phyloP scores from a whole-genome alignment of 202 grass and related monocot genomes.

The Setaria italica region DNA sequence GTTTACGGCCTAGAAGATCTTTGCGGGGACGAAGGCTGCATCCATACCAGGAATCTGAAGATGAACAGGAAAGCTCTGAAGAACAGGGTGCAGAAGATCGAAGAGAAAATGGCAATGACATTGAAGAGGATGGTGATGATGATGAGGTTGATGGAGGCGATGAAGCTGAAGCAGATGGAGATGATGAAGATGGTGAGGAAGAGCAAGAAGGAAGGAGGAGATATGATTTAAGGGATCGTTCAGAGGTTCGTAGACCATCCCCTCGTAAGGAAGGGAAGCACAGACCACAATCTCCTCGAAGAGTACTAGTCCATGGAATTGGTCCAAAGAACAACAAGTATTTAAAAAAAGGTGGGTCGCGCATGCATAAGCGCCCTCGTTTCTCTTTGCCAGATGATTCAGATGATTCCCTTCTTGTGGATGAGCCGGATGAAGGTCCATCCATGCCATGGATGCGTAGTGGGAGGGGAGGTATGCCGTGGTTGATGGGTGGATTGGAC shows the following conservation, averaged over 20 bases:
- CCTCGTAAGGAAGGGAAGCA: slow-evolving; percentile 87
- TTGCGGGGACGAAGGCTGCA: slow-evolving; percentile 60
- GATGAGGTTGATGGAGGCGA: slow-evolving; percentile 84
- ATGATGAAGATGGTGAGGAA: slow-evolving; percentile 96
- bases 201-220: slow-evolving; percentile 89
- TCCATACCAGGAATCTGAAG: slow-evolving; percentile 86
- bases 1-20: slow-evolving; percentile 86
- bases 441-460: slow-evolving; percentile 82
- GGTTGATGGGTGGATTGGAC: slow-evolving; percentile 87
- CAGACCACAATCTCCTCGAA: slow-evolving; percentile 72
- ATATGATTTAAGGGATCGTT: slow-evolving; percentile 92
- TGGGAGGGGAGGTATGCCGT: slow-evolving; percentile 72
- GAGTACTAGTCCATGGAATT: slow-evolving; percentile 86
- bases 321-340: slow-evolving; percentile 77
- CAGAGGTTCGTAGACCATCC: slow-evolving; percentile 80
- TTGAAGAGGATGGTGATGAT: slow-evolving; percentile 76
- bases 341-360: slow-evolving; percentile 90
- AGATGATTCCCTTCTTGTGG: slow-evolving; percentile 99
- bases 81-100: slow-evolving; percentile 55
- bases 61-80: slow-evolving; percentile 84
- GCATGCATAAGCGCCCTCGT: slow-evolving; percentile 80
- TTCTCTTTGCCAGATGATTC: slow-evolving; percentile 93
- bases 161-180: slow-evolving; percentile 86
- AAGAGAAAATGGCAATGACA: slow-evolving; percentile 82
- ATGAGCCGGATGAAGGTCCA: slow-evolving; percentile 83